Evolutionary conservation across 2,329 filamentous ascomycete genomes (phyloP).

Genomic region (Neocatenulostroma microsporum): DNA sequence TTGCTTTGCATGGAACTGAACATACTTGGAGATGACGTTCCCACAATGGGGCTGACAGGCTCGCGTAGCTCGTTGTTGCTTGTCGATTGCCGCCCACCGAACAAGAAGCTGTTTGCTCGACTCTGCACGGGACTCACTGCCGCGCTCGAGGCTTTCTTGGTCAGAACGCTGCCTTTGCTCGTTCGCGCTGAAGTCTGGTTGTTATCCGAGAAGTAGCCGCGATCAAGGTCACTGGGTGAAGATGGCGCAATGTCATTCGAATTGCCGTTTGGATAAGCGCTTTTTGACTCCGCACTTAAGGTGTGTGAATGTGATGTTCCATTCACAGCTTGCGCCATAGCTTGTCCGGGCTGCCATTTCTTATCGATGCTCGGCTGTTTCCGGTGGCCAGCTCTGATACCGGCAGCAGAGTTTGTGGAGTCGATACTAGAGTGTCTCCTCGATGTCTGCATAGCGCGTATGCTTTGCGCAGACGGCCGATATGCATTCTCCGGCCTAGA

Average conservation of each 20-base stretch:
- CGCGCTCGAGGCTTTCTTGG: slow-evolving; percentile 53
- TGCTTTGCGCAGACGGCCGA: slow-evolving; percentile 30
- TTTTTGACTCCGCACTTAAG: slow-evolving; percentile 15
- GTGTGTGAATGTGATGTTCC: slow-evolving; percentile 16
- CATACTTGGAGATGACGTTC: too few species aligned
- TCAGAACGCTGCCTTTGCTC: slow-evolving; percentile 61
- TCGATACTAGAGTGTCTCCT: slow-evolving; percentile 84
- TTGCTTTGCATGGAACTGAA: slow-evolving; percentile 19
- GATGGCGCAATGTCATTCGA: too few species aligned
- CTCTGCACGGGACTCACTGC: slow-evolving; percentile 32
- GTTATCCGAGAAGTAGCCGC: slow-evolving; percentile 91
- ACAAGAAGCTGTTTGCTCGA: slow-evolving; percentile 55
- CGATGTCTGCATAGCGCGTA: slow-evolving; percentile 60
- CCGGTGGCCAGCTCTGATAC: slow-evolving; percentile 36
- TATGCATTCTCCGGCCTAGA: slow-evolving; percentile 25
- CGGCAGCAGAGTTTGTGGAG: slow-evolving; percentile 41
- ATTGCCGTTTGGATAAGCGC: slow-evolving; percentile 5
- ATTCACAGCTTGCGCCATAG: slow-evolving; percentile 10
- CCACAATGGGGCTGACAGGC: too few species aligned
- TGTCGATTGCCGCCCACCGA: slow-evolving; percentile 31
- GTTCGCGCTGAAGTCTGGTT: slow-evolving; percentile 52
- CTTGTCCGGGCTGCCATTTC: slow-evolving; percentile 39
- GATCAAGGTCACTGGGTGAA: slow-evolving; percentile 57
- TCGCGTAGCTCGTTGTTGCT: slow-evolving; percentile 70
- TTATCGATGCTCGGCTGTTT: slow-evolving; percentile 48